A percentile compares a stretch with the other conserved stretches of the same genome.
phyloP scores from a whole-genome alignment of 768 basidiomycete species.

The Auricularia sp. region DNA sequence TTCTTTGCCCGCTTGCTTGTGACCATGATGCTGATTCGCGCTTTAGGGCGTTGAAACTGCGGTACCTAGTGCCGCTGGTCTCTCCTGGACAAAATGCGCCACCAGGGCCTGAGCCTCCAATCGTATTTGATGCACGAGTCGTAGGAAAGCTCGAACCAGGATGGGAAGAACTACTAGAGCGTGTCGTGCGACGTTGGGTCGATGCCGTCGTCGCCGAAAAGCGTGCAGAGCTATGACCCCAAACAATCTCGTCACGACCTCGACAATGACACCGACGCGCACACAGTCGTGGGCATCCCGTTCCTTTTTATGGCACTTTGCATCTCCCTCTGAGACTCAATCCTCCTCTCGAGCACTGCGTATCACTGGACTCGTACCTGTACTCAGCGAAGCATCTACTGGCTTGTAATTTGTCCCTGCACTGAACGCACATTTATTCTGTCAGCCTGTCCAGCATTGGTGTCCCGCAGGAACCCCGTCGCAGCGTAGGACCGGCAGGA shows the following conservation, averaged over 20 bases:
- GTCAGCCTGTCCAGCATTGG: too few species aligned
- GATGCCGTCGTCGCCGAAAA: slow-evolving; percentile 58
- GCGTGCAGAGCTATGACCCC: slow-evolving; percentile 16
- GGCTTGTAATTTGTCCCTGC: neutral
- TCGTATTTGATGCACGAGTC: slow-evolving; percentile 62
- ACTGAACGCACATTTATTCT: neutral
- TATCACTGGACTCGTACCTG: neutral
- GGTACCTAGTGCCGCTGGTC: slow-evolving; percentile 66
- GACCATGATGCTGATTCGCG: slow-evolving; percentile 16
- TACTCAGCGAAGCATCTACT: neutral
- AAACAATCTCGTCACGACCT: too few species aligned
- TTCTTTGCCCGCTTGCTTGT: neutral
- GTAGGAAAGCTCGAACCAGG: slow-evolving; percentile 67
- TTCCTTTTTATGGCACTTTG: too few species aligned
- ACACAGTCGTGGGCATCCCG: too few species aligned
- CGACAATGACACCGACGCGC: too few species aligned
- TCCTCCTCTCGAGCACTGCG: too few species aligned
- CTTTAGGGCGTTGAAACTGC: slow-evolving; percentile 61
- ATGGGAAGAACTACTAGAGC: slow-evolving; percentile 75
- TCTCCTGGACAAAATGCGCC: slow-evolving; percentile 34
- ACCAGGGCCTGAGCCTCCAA: slow-evolving; percentile 31
- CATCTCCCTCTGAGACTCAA: neutral
- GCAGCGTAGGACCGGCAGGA: neutral
- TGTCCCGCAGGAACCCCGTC: neutral
- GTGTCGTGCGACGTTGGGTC: slow-evolving; percentile 55